Evolutionary conservation across 1,284 basidiomycete species (phyloP).

Genomic region (Boletus semigastroideus): DNA sequence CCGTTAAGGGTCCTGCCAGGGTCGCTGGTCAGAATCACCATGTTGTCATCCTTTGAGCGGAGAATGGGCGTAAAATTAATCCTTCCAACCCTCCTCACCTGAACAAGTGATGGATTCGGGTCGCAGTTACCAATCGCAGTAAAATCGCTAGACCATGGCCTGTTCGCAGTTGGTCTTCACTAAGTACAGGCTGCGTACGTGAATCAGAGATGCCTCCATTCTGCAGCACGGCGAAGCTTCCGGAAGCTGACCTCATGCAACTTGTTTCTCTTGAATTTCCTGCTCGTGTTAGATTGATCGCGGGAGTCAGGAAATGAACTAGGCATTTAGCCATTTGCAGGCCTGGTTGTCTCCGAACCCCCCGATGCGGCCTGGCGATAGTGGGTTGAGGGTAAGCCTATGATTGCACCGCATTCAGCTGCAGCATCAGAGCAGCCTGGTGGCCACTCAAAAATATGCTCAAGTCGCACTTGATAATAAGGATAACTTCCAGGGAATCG

Average conservation of each 20-base stretch:
- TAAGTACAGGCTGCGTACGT: too few species aligned
- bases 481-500: too few species aligned
- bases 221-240: too few species aligned
- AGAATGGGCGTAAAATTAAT: conserved; percentile 6
- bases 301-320: conserved; percentile 1
- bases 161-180: too few species aligned
- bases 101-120: conserved; percentile 3
- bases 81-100: conserved; percentile 6
- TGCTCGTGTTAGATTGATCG: background rate
- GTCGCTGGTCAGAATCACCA: conserved; percentile 1
- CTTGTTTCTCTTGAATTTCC: background rate
- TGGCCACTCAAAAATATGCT: background rate
- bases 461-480: too few species aligned
- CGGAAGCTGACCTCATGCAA: too few species aligned
- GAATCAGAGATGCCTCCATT: too few species aligned
- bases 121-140: conserved; percentile 7
- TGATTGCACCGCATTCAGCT: background rate
- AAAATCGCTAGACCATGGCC: conserved; percentile 1
- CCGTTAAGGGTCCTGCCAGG: conserved; percentile 8
- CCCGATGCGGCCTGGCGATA: too few species aligned
- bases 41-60: conserved; percentile 13
- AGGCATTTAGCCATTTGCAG: background rate
- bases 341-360: background rate
- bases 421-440: background rate
- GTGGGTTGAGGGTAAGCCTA: background rate